phyloP scores from a whole-genome alignment of 345 rosid genomes.

The Excoecaria agallocha region DNA sequence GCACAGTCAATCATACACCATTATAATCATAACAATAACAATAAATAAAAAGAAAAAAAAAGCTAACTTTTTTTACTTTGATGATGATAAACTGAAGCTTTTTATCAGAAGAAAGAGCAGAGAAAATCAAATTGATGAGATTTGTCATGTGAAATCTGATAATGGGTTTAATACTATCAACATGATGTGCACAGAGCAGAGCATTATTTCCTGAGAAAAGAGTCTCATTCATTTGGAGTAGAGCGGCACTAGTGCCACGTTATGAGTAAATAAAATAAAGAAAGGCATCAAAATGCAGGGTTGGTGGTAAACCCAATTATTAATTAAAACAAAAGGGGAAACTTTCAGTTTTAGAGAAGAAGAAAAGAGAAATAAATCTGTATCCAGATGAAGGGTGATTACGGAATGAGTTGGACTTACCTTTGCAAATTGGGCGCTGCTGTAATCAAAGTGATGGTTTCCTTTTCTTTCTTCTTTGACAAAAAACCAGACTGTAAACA shows the following conservation, averaged over 20 bases:
- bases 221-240: conserved; percentile 8
- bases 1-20: neutral
- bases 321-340: neutral
- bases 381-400: too few species aligned
- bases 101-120: neutral
- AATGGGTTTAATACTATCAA: conserved; percentile 4
- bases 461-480: neutral
- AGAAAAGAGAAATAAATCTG: neutral
- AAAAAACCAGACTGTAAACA: neutral
- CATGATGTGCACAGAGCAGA: neutral
- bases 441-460: neutral
- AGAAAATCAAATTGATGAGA: conserved; percentile 17
- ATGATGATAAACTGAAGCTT: neutral
- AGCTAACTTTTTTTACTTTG: too few species aligned
- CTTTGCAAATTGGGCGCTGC: neutral
- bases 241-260: too few species aligned
- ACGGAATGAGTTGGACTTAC: too few species aligned
- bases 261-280: too few species aligned
- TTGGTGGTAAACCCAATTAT: too few species aligned
- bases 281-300: too few species aligned
- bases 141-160: conserved; percentile 9
- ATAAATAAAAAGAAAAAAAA: neutral
- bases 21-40: neutral
- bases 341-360: neutral
- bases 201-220: neutral